Conservation (phyloP, 2,329 filamentous ascomycete species). For the Colletotrichum truncatum region DNA sequence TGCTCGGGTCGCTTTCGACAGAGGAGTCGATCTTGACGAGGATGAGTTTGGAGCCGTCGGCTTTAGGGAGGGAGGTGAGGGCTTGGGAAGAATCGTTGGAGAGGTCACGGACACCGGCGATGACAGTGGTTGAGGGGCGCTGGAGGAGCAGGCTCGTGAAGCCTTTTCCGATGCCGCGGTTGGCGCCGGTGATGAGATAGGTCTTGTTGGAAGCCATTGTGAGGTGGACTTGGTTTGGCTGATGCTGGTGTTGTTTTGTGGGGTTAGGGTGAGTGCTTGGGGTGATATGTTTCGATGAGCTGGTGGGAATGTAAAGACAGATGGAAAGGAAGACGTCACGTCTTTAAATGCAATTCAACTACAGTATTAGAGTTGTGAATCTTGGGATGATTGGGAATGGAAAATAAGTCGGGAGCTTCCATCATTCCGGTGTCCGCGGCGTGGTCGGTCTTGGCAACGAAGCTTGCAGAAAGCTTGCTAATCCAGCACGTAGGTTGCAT, state of each 20-base stretch:
- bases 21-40: slow-evolving; percentile 52
- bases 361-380: no score
- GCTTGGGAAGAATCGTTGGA: slow-evolving; percentile 35
- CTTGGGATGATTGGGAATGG: no score
- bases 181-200: slow-evolving; percentile 45
- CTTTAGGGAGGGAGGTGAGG: slow-evolving; percentile 47
- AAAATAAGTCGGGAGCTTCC: no score
- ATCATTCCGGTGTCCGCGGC: no score
- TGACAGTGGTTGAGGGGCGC: slow-evolving; percentile 41
- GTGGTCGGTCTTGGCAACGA: no score
- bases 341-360: no score
- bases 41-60: slow-evolving; percentile 44
- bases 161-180: slow-evolving; percentile 24
- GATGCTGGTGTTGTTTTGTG: not conserved
- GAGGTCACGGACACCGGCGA: slow-evolving; percentile 49
- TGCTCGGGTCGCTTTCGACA: slow-evolving; percentile 41
- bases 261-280: not conserved
- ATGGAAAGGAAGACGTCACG: no score
- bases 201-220: slow-evolving; percentile 41
- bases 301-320: no score
- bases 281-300: no score
- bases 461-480: no score
- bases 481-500: no score
- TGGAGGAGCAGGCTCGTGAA: slow-evolving; percentile 10
- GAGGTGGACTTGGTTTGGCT: not conserved